Evolutionary conservation across 2,329 filamentous ascomycete genomes (phyloP).

Genomic region (Colletotrichum tropicale): DNA sequence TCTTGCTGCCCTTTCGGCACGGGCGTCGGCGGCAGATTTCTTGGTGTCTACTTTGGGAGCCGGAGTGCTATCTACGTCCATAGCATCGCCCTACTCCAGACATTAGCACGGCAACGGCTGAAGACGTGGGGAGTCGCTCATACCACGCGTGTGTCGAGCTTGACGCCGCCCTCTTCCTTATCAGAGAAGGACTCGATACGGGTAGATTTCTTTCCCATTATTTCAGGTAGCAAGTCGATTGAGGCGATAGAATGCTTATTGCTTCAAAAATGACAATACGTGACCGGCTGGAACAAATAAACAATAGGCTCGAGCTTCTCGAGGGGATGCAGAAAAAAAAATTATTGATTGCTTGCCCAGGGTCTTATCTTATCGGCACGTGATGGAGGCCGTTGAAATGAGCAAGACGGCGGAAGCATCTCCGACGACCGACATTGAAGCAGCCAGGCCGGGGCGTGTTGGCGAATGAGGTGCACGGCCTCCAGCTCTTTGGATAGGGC

Average conservation of each 20-base stretch:
- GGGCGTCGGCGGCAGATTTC: slow-evolving; percentile 4
- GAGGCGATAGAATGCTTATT: neutral
- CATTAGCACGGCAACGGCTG: neutral
- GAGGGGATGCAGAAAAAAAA: neutral
- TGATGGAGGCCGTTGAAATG: neutral
- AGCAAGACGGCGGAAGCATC: neutral
- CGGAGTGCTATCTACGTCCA: slow-evolving; percentile 11
- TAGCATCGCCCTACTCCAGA: neutral
- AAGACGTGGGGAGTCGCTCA: neutral
- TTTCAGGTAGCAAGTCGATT: neutral
- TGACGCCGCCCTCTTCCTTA: slow-evolving; percentile 12
- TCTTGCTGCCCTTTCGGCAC: slow-evolving; percentile 13
- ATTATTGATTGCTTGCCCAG: neutral
- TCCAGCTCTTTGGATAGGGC: slow-evolving; percentile 3
- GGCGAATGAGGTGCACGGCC: neutral
- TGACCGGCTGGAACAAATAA: neutral
- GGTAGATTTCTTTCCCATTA: slow-evolving; percentile 4
- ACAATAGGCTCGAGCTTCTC: neutral
- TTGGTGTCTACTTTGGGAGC: slow-evolving; percentile 1
- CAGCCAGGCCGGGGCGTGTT: neutral
- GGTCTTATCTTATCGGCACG: slow-evolving; percentile 17
- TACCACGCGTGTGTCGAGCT: slow-evolving; percentile 9
- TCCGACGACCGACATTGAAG: neutral
- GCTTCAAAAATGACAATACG: neutral
- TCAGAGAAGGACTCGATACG: slow-evolving; percentile 4